These are phyloP conservation scores for Euptelea pleiosperma DNA, from an alignment of 164 flowering plant species.

Conservation along the genomic window DNA sequence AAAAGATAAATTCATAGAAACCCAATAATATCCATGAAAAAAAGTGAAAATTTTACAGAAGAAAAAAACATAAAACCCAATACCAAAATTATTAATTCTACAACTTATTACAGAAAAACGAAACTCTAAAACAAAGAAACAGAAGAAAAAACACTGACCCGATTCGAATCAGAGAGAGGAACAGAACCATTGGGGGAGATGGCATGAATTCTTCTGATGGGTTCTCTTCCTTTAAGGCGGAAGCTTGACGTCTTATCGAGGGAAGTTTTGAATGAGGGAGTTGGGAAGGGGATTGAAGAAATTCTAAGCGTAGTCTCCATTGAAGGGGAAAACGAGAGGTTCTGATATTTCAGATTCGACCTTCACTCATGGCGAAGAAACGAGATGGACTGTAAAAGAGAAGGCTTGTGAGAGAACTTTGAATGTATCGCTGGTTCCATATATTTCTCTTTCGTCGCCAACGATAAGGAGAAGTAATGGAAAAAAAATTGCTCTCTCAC, in stretches of 20 bases:
- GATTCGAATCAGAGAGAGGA: constrained; percentile 24
- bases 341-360: not conserved
- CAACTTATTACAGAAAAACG: not conserved
- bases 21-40: too few relatives aligned
- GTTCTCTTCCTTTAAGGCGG: constrained; percentile 13
- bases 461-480: not conserved
- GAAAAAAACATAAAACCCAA: not conserved
- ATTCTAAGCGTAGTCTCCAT: constrained; percentile 15
- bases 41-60: not conserved
- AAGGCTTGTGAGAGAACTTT: not conserved
- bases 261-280: constrained; percentile 4
- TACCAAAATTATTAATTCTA: not conserved
- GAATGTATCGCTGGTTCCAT: not conserved
- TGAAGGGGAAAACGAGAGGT: not conserved
- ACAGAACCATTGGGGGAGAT: constrained; percentile 24
- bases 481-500: not conserved
- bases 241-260: constrained; percentile 19
- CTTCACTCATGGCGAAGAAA: not conserved
- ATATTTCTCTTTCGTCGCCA: not conserved
- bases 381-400: not conserved
- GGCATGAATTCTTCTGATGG: constrained; percentile 16
- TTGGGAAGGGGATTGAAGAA: constrained; percentile 4
- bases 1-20: too few relatives aligned
- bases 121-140: not conserved
- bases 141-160: constrained; percentile 22